These are phyloP conservation scores for Sugiyamaella valdiviana DNA, from an alignment of 805 yeast species.

Conservation along the genomic window DNA sequence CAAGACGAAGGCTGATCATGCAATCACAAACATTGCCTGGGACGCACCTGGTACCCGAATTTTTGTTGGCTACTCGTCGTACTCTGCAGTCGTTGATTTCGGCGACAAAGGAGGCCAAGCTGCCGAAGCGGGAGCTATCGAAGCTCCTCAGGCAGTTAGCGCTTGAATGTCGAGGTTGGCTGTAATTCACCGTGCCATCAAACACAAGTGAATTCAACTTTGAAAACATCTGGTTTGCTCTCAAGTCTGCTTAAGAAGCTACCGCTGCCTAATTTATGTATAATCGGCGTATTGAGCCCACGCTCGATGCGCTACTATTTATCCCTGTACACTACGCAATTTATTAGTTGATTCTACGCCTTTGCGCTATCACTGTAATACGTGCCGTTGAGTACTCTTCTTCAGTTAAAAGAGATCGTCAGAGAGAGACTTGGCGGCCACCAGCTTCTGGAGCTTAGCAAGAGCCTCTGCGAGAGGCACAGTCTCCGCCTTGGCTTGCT, in stretches of 20 bases:
- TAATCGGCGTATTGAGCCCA: background rate
- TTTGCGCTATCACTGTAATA: too few species aligned
- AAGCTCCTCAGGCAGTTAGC: too few species aligned
- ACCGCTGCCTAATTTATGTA: background rate
- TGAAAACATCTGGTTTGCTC: too few species aligned
- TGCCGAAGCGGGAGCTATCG: background rate
- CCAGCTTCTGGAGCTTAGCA: conserved; percentile 58
- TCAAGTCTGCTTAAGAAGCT: too few species aligned
- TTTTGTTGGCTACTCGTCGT: conserved; percentile 18
- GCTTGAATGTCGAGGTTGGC: too few species aligned
- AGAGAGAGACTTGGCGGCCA: conserved; percentile 42
- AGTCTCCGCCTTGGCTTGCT: conserved; percentile 85
- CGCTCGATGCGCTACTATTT: too few species aligned
- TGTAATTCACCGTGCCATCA: too few species aligned
- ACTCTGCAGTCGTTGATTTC: conserved; percentile 11
- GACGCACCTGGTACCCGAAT: conserved; percentile 15
- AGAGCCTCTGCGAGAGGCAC: conserved; percentile 67
- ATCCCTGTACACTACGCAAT: conserved; percentile 2
- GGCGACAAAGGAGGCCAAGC: background rate
- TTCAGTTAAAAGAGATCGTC: conserved; percentile 14
- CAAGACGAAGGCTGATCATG: background rate
- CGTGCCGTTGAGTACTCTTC: too few species aligned
- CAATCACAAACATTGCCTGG: conserved; percentile 17
- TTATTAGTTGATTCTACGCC: background rate
- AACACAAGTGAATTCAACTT: too few species aligned